Evolutionary conservation across 208 protist genomes (phyloP).

Genomic region (Trypanosomatidae sp.): DNA sequence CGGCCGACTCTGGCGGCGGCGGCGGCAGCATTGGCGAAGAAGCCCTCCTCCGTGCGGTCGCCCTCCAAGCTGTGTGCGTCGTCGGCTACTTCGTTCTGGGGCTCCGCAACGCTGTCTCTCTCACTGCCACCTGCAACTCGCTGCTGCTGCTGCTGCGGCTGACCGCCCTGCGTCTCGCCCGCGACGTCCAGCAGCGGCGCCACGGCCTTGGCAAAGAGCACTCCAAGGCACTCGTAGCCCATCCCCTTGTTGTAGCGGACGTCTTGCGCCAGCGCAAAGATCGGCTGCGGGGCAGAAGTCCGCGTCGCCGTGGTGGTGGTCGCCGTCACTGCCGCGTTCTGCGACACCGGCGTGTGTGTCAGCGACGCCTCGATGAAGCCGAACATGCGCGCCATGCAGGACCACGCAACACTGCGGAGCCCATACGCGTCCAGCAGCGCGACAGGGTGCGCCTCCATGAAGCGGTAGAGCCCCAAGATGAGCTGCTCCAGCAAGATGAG

Average conservation of each 20-base stretch:
- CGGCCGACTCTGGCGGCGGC: conserved; percentile 28
- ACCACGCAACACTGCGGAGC: conserved; percentile 65
- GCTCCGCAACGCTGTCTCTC: not conserved
- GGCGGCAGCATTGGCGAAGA: conserved; percentile 23
- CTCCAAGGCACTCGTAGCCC: conserved; percentile 82
- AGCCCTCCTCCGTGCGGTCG: conserved; percentile 12
- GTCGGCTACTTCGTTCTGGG: too few relatives aligned
- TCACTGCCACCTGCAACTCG: not conserved
- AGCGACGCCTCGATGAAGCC: conserved; percentile 52
- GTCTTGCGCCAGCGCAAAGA: conserved; percentile 28
- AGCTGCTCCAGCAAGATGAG: conserved; percentile 88
- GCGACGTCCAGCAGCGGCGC: conserved; percentile 60
- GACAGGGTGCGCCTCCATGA: conserved; percentile 44
- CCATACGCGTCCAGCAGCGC: conserved; percentile 45
- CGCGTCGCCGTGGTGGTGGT: conserved; percentile 48
- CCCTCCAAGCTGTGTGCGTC: not conserved
- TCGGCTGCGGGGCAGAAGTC: not conserved
- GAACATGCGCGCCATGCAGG: conserved; percentile 64
- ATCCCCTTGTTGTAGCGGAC: conserved; percentile 87
- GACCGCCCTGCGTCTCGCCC: too few relatives aligned
- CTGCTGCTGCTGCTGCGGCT: not conserved
- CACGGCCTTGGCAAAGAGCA: conserved; percentile 85
- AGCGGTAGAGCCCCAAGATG: conserved; percentile 56
- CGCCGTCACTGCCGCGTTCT: too few relatives aligned
- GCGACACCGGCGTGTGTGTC: conserved; percentile 1